Evolutionary conservation across 225 moss, liverwort and hornwort genomes (phyloP).

Genomic region (Lunularia cruciata): DNA sequence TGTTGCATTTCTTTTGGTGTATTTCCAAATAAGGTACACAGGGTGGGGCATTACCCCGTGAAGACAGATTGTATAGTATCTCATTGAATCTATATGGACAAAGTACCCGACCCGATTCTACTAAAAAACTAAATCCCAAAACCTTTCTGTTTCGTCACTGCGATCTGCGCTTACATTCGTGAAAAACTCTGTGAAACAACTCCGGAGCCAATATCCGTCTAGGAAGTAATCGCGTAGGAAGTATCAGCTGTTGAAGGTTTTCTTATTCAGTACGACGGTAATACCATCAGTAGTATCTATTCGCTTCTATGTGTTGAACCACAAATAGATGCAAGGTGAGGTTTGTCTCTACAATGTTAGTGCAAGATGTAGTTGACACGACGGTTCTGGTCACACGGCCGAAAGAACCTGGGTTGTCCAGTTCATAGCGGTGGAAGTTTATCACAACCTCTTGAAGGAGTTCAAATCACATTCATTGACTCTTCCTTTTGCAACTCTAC

Average conservation of each 20-base stretch:
- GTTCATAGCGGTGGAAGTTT: slow-evolving; percentile 2
- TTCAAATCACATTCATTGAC: slow-evolving; percentile 5
- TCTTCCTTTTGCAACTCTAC: too few species aligned
- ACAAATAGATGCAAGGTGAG: neutral
- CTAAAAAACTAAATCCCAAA: slow-evolving; percentile 12
- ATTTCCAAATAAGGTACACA: slow-evolving; percentile 29
- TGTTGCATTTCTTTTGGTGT: slow-evolving; percentile 27
- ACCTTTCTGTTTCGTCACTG: slow-evolving; percentile 19
- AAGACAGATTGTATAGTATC: slow-evolving; percentile 42
- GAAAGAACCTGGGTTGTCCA: neutral
- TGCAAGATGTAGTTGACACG: neutral
- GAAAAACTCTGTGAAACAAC: neutral
- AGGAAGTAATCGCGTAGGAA: slow-evolving; percentile 3
- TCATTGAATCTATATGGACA: slow-evolving; percentile 36
- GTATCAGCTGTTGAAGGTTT: slow-evolving; percentile 1
- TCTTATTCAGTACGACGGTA: neutral
- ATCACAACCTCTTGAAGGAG: slow-evolving; percentile 11
- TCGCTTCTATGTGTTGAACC: neutral
- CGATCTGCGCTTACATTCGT: slow-evolving; percentile 1
- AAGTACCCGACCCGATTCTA: slow-evolving; percentile 18
- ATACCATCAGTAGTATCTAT: neutral
- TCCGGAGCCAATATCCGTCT: neutral
- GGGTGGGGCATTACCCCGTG: slow-evolving; percentile 26
- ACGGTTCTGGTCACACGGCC: slow-evolving; percentile 7
- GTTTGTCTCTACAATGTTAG: neutral